phyloP scores from a whole-genome alignment of 1,284 basidiomycete species.

The Moesziomyces sp. region DNA sequence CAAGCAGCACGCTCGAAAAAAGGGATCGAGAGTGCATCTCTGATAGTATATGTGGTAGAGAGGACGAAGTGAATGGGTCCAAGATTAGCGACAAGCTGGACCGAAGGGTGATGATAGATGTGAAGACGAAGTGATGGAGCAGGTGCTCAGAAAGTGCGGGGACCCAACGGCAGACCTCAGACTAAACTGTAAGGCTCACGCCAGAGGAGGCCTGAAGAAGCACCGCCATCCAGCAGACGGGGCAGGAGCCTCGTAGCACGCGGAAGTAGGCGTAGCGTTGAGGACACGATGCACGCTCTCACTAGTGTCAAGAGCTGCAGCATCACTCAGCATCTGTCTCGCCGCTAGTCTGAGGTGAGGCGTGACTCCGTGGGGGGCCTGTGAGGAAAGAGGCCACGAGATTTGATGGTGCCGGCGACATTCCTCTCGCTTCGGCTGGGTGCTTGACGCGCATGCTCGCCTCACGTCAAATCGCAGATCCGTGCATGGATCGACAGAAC shows the following conservation, averaged over 20 bases:
- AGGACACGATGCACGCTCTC: too few species aligned
- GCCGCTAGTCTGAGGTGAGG: too few species aligned
- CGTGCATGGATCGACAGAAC: not conserved
- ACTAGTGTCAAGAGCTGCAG: too few species aligned
- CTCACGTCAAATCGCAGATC: slow-evolving; percentile 1
- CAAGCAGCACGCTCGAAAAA: slow-evolving; percentile 13
- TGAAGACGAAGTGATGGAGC: not conserved
- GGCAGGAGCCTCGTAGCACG: too few species aligned
- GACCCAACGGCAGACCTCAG: too few species aligned
- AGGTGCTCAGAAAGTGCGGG: too few species aligned
- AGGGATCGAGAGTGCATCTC: slow-evolving; percentile 14
- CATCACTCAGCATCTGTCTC: too few species aligned
- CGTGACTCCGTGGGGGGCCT: not conserved
- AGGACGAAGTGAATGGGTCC: not conserved
- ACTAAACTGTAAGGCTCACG: too few species aligned
- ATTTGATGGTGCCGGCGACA: not conserved
- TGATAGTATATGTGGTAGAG: not conserved
- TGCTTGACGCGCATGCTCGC: not conserved
- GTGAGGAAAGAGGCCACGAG: not conserved
- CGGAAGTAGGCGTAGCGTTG: too few species aligned
- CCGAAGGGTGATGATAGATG: not conserved
- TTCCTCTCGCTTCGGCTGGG: not conserved
- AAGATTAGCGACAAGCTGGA: not conserved
- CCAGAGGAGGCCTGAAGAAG: too few species aligned
- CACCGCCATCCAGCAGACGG: too few species aligned